Conservation (phyloP, 1,284 basidiomycete genomes). For the Prillingera fragicola region DNA sequence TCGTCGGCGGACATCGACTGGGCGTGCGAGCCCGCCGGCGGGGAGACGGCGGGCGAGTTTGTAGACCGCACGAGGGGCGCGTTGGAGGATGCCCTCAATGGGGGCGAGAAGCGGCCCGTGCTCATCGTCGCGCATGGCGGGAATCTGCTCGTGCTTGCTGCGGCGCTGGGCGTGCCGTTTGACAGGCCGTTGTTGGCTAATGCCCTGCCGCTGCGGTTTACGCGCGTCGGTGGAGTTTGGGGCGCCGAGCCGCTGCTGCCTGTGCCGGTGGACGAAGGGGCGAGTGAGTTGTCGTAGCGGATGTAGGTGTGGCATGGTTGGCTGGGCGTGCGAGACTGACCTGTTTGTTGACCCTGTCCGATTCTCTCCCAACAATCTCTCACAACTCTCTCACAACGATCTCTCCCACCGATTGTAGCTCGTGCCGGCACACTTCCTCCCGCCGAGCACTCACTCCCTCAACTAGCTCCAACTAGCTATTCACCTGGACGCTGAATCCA, state of each 20-base stretch:
- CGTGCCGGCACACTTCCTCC: too few species aligned
- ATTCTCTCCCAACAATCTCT: too few species aligned
- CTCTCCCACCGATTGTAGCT: too few species aligned
- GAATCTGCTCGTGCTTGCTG: conserved; percentile 7
- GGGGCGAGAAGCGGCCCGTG: conserved; percentile 25
- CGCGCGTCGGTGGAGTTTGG: conserved; percentile 5
- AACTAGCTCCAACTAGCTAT: too few species aligned
- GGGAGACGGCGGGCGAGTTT: conserved; percentile 12
- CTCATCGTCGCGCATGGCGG: conserved; percentile 20
- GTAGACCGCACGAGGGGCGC: conserved; percentile 7
- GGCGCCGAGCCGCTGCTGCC: conserved; percentile 1
- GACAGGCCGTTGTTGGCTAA: conserved; percentile 6
- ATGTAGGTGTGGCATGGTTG: too few species aligned
- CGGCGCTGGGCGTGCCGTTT: neutral
- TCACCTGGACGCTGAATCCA: too few species aligned
- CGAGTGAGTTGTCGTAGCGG: too few species aligned
- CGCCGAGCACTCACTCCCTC: too few species aligned
- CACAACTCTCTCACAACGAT: too few species aligned
- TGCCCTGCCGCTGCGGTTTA: conserved; percentile 10
- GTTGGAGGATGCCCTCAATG: conserved; percentile 21
- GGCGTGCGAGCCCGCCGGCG: conserved; percentile 9
- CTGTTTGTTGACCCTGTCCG: too few species aligned
- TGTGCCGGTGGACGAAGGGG: neutral
- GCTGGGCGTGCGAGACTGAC: too few species aligned
- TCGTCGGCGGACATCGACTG: conserved; percentile 11